Conservation (phyloP, 805 yeast species). For the Yarrowia hollandica region DNA sequence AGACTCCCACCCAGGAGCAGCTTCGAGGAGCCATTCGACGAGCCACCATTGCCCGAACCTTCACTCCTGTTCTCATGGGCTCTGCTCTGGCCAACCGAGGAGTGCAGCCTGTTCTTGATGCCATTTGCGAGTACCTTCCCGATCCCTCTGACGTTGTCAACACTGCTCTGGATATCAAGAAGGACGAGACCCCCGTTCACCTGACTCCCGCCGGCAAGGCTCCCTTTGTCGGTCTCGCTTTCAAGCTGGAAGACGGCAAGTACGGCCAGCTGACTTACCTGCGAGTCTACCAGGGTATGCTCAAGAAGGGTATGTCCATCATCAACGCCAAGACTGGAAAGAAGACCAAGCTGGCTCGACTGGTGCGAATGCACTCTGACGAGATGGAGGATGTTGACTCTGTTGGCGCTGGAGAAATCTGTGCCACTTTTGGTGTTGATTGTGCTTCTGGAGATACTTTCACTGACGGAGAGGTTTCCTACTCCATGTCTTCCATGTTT, state of each 20-base stretch:
- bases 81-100: constrained; percentile 97
- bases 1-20: constrained; percentile 80
- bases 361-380: constrained; percentile 97
- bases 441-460: constrained; percentile 99
- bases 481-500: constrained; percentile 96
- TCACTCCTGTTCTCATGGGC: constrained; percentile 99
- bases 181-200: constrained; percentile 66
- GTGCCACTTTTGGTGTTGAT: constrained; percentile 98
- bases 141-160: constrained; percentile 92
- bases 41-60: constrained; percentile 90
- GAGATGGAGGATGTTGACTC: constrained; percentile 98
- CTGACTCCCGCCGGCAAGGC: constrained; percentile 68
- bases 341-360: constrained; percentile 86
- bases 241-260: constrained; percentile 96
- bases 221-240: constrained; percentile 96
- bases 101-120: constrained; percentile 91
- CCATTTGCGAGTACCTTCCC: constrained; percentile 93
- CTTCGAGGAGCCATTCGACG: constrained; percentile 88
- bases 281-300: constrained; percentile 94
- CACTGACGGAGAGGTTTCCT: constrained; percentile 74
- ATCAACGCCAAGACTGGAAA: constrained; percentile 89
- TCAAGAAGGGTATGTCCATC: constrained; percentile 87
- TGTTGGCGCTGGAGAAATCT: constrained; percentile 96
- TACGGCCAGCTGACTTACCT: constrained; percentile 97
- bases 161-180: constrained; percentile 73